These are phyloP conservation scores for Tephrocybe sp. DNA, from an alignment of 768 basidiomycete genomes.

Conservation along the genomic window DNA sequence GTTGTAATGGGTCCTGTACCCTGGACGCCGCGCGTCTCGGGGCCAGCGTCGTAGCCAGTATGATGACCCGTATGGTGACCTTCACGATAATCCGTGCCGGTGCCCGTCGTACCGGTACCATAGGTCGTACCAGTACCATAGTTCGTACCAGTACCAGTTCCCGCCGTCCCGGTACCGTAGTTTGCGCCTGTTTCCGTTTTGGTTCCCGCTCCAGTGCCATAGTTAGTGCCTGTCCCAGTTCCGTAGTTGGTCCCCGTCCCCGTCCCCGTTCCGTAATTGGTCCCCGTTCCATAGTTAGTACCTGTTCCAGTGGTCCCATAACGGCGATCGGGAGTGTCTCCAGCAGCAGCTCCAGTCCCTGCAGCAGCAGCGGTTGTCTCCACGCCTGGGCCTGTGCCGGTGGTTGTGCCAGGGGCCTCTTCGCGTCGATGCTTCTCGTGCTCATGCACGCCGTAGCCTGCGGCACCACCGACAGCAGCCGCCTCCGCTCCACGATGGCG, in stretches of 20 bases:
- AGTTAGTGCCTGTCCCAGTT: background rate
- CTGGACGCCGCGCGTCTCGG: background rate
- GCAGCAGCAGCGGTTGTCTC: background rate
- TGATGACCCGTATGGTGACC: background rate
- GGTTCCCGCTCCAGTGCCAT: background rate
- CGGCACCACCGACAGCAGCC: constrained; percentile 4
- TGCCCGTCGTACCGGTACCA: constrained; percentile 1
- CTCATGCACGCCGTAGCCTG: background rate
- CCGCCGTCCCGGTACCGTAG: background rate
- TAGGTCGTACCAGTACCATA: background rate
- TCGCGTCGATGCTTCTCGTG: background rate
- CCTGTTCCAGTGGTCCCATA: background rate
- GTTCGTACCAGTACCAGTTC: background rate
- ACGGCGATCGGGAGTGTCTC: background rate
- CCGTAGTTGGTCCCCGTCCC: background rate
- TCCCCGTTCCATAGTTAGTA: background rate
- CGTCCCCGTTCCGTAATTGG: background rate
- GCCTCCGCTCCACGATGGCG: constrained; percentile 4
- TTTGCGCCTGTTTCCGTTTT: background rate
- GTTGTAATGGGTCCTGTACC: background rate
- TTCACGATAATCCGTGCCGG: background rate
- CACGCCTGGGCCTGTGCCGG: background rate
- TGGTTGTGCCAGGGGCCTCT: background rate
- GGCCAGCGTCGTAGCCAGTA: background rate
- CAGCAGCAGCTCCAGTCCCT: background rate